phyloP scores from a whole-genome alignment of 2,329 filamentous ascomycete genomes.

The Cryoendolithus antarcticus region DNA sequence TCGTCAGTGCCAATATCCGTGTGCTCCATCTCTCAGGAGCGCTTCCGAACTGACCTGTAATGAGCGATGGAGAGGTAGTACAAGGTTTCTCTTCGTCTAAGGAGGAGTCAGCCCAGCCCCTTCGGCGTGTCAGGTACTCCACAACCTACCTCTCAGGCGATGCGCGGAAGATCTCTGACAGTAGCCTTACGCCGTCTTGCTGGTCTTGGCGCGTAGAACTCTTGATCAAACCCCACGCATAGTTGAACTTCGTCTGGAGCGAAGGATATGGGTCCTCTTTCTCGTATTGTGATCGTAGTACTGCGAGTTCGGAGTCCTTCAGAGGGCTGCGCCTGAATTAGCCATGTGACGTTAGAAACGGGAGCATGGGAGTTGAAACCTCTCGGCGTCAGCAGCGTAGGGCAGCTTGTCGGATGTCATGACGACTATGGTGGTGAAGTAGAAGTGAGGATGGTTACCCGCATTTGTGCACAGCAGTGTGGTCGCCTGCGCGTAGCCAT shows the following conservation, averaged over 20 bases:
- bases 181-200: conserved; percentile 83
- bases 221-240: conserved; percentile 97
- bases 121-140: too few species aligned
- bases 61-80: conserved; percentile 97
- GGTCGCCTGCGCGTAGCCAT: too few species aligned
- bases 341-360: conserved; percentile 31
- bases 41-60: conserved; percentile 53
- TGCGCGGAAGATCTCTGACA: conserved; percentile 73
- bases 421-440: conserved; percentile 2
- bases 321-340: conserved; percentile 41
- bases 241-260: conserved; percentile 99
- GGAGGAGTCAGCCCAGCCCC: too few species aligned
- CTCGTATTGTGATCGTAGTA: conserved; percentile 86
- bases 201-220: conserved; percentile 74
- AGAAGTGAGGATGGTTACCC: not conserved
- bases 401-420: conserved; percentile 14
- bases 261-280: conserved; percentile 96
- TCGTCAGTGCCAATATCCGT: too few species aligned
- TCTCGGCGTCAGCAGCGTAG: conserved; percentile 98
- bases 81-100: conserved; percentile 72
- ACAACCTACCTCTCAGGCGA: too few species aligned
- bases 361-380: conserved; percentile 18
- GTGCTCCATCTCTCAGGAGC: too few species aligned
- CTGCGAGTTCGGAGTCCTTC: conserved; percentile 81
- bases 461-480: too few species aligned